Conservation (phyloP, 1,284 basidiomycete species). For the Ganoderma leucocontextum region DNA sequence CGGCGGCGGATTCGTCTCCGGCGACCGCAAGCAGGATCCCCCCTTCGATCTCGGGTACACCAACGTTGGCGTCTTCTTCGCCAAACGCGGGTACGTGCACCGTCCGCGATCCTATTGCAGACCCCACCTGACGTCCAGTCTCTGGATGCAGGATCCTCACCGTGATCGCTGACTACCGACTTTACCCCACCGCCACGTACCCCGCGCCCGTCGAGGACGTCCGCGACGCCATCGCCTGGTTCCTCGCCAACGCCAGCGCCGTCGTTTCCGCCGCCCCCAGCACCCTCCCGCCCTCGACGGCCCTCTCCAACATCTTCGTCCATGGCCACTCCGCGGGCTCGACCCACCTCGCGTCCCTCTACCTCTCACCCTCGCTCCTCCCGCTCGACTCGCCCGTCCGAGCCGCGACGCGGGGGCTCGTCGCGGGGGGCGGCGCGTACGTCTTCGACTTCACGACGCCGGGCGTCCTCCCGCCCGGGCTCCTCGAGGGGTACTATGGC, state of each 20-base stretch:
- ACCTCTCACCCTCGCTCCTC: conserved; percentile 51
- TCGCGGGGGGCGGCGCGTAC: conserved; percentile 58
- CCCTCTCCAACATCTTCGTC: conserved; percentile 51
- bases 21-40: conserved; percentile 53
- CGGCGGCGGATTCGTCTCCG: conserved; percentile 66
- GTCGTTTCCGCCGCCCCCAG: conserved; percentile 21
- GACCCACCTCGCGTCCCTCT: conserved; percentile 52
- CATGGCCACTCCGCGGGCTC: conserved; percentile 70
- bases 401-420: conserved; percentile 51
- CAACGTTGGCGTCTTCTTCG: conserved; percentile 66
- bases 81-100: conserved; percentile 51
- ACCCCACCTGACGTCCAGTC: conserved; percentile 25
- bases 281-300: conserved; percentile 7
- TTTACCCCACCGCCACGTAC: conserved; percentile 62
- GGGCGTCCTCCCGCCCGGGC: conserved; percentile 33
- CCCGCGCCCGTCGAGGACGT: conserved; percentile 63
- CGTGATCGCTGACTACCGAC: conserved; percentile 70
- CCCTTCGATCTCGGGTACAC: conserved; percentile 59
- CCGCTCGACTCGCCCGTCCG: conserved; percentile 43
- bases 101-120: not conserved
- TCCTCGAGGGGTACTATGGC: conserved; percentile 54
- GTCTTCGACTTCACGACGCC: conserved; percentile 41
- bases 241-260: conserved; percentile 50
- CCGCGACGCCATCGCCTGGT: conserved; percentile 65
- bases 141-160: conserved; percentile 50